Percentiles rank a stretch among this genome's conserved stretches.
phyloP scores from a whole-genome alignment of 768 basidiomycete species.

The Tephrocybe rancida region DNA sequence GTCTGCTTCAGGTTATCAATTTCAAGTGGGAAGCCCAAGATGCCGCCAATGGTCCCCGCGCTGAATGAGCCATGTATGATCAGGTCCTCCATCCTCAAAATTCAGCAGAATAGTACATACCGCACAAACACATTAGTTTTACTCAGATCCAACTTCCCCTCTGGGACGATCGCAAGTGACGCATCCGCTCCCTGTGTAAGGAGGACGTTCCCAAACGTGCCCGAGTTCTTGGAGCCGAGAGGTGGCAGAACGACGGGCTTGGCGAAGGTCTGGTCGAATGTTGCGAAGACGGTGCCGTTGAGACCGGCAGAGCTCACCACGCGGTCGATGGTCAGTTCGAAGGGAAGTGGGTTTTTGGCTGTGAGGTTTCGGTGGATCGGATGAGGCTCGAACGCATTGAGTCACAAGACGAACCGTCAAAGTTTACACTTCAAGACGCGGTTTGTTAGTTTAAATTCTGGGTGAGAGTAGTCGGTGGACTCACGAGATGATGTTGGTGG shows the following conservation, averaged over 20 bases:
- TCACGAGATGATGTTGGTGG: slow-evolving; percentile 37
- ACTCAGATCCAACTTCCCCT: slow-evolving; percentile 30
- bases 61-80: slow-evolving; percentile 17
- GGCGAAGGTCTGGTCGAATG: slow-evolving; percentile 60
- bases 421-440: slow-evolving; percentile 30
- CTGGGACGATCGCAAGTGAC: slow-evolving; percentile 57
- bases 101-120: slow-evolving; percentile 23
- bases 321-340: slow-evolving; percentile 48
- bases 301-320: slow-evolving; percentile 47
- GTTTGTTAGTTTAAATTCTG: background rate
- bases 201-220: slow-evolving; percentile 54
- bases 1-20: slow-evolving; percentile 36
- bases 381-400: background rate
- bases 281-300: slow-evolving; percentile 56
- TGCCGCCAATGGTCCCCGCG: slow-evolving; percentile 32
- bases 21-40: slow-evolving; percentile 35
- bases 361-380: background rate
- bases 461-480: slow-evolving; percentile 9
- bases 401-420: slow-evolving; percentile 30
- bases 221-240: slow-evolving; percentile 56
- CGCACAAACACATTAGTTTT: slow-evolving; percentile 26
- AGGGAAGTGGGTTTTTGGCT: slow-evolving; percentile 46
- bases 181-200: slow-evolving; percentile 52
- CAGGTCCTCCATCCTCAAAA: background rate
- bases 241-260: slow-evolving; percentile 52